phyloP scores from a whole-genome alignment of 2,329 filamentous ascomycete species.

The Byssothecium circinans region DNA sequence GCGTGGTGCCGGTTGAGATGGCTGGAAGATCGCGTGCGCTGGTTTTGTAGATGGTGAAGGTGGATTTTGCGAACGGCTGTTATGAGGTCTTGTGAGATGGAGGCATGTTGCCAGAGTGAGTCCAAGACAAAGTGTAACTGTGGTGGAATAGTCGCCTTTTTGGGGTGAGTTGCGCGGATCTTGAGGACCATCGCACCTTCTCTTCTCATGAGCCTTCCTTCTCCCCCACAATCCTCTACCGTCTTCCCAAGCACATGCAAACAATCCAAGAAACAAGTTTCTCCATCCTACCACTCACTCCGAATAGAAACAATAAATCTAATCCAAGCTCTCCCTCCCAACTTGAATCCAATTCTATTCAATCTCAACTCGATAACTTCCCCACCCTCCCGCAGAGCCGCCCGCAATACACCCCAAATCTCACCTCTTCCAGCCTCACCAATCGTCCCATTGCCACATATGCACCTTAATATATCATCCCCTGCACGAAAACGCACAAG shows the following conservation, averaged over 20 bases:
- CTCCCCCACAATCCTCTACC: too few species aligned
- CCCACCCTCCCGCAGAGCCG: conserved; percentile 29
- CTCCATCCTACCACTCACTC: too few species aligned
- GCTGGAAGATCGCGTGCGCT: not conserved
- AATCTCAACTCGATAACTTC: not conserved
- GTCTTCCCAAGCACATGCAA: too few species aligned
- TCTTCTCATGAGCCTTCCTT: too few species aligned
- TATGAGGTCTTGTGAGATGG: not conserved
- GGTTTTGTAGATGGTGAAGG: not conserved
- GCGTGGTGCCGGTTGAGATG: not conserved
- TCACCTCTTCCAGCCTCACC: not conserved
- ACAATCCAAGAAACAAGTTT: too few species aligned
- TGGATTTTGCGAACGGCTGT: not conserved
- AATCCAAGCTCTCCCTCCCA: not conserved
- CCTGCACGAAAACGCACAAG: not conserved
- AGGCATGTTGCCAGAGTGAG: too few species aligned
- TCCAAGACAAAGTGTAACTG: too few species aligned
- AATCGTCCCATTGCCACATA: not conserved
- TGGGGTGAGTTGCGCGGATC: too few species aligned
- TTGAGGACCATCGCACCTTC: too few species aligned
- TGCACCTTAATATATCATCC: conserved; percentile 3
- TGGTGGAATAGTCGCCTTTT: too few species aligned
- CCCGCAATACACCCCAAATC: conserved; percentile 13
- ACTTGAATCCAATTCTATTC: not conserved
- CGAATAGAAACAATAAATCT: not conserved